Conservation (phyloP, 495 filamentous ascomycete genomes). For the Choiromyces venosus region DNA sequence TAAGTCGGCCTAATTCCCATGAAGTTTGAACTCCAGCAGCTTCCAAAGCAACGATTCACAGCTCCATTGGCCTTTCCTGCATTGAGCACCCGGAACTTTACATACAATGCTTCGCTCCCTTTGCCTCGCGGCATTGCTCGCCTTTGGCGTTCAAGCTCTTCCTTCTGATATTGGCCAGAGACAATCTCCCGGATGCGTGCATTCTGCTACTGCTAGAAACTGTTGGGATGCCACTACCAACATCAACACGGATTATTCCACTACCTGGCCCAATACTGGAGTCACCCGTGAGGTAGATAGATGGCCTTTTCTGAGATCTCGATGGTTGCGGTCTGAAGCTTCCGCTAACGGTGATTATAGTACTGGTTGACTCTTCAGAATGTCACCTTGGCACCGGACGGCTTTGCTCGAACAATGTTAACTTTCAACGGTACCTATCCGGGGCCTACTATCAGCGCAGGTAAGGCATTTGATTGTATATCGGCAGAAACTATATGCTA, state of each 20-base stretch:
- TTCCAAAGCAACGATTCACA: background rate
- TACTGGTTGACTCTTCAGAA: conserved; percentile 45
- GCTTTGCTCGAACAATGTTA: conserved; percentile 50
- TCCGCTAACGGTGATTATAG: conserved; percentile 24
- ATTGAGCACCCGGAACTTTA: background rate
- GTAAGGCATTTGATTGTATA: conserved; percentile 49
- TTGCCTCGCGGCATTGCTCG: conserved; percentile 3
- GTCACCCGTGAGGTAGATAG: conserved; percentile 44
- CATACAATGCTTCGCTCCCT: background rate
- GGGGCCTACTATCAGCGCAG: conserved; percentile 52
- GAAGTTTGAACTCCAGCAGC: background rate
- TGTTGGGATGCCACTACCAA: conserved; percentile 47
- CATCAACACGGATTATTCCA: conserved; percentile 55
- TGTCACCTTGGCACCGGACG: conserved; percentile 50
- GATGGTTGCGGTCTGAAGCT: background rate
- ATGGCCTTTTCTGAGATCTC: background rate
- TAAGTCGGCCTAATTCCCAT: background rate
- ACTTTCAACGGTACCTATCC: conserved; percentile 55
- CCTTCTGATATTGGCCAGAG: background rate
- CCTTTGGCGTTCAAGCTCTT: conserved; percentile 15
- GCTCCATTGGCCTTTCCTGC: background rate
- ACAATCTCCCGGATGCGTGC: conserved; percentile 31
- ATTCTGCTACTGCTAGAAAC: conserved; percentile 43
- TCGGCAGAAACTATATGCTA: conserved; percentile 9
- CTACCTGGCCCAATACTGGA: conserved; percentile 48